These are phyloP conservation scores for Lophium mytilinum DNA, from an alignment of 495 filamentous ascomycete species.

Conservation along the genomic window DNA sequence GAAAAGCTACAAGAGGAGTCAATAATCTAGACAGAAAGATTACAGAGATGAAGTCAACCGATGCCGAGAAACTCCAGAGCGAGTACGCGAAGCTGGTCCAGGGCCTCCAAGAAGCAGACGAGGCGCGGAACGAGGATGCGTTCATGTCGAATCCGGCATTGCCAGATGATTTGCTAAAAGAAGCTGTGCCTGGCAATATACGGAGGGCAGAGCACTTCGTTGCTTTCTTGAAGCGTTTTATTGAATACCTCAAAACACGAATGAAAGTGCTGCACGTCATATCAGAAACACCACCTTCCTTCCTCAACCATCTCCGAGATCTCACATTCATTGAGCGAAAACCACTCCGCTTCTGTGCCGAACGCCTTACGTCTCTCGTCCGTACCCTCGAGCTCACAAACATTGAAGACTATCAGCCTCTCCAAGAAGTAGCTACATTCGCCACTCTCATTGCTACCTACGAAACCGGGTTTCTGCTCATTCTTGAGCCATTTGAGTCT, in stretches of 20 bases:
- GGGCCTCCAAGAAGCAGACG: conserved; percentile 77
- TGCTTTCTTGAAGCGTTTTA: conserved; percentile 87
- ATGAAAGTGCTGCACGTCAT: conserved; percentile 98
- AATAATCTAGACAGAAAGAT: conserved; percentile 86
- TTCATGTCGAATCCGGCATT: conserved; percentile 94
- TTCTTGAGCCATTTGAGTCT: conserved; percentile 92
- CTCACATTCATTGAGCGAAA: conserved; percentile 97
- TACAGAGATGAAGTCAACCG: conserved; percentile 81
- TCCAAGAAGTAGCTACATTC: conserved; percentile 97
- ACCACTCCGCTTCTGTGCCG: conserved; percentile 88
- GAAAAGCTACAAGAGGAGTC: conserved; percentile 80
- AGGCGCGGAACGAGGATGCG: conserved; percentile 81
- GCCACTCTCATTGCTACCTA: conserved; percentile 97
- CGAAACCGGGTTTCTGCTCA: conserved; percentile 92
- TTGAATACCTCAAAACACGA: conserved; percentile 95
- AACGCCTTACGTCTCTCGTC: conserved; percentile 89
- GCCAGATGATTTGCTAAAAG: conserved; percentile 75
- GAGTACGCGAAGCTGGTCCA: conserved; percentile 96
- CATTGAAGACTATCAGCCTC: conserved; percentile 92
- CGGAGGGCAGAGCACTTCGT: conserved; percentile 94
- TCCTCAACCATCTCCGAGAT: conserved; percentile 87
- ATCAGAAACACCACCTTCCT: conserved; percentile 90
- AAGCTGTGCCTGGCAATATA: conserved; percentile 96
- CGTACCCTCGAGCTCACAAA: conserved; percentile 93
- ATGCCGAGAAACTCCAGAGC: conserved; percentile 84